Evolutionary conservation across 257 asterid species (phyloP).

Genomic region (Datura wrightii): DNA sequence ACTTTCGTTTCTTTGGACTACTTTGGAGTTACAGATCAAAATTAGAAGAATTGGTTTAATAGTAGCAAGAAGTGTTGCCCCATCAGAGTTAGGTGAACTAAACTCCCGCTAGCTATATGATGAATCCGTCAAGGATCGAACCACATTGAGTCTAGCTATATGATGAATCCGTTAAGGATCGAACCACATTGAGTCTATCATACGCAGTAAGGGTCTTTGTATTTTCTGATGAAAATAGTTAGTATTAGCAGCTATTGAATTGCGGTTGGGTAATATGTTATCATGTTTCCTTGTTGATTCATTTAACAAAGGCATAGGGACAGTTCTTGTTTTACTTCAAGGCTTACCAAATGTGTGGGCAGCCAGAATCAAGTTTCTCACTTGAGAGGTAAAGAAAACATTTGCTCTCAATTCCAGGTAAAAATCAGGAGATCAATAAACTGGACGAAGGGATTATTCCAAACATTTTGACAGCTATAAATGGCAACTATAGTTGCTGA

Average conservation of each 20-base stretch:
- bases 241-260: background rate
- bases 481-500: constrained; percentile 2
- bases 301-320: background rate
- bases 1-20: no score
- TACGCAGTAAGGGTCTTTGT: background rate
- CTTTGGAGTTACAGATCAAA: background rate
- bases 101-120: background rate
- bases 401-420: constrained; percentile 5
- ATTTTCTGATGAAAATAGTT: background rate
- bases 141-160: background rate
- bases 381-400: background rate
- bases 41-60: background rate
- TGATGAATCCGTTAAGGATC: no score
- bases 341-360: background rate
- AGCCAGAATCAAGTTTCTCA: background rate
- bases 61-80: background rate
- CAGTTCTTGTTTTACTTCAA: background rate
- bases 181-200: background rate
- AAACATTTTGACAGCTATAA: constrained; percentile 12
- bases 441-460: background rate
- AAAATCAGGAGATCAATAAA: background rate
- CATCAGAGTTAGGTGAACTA: background rate
- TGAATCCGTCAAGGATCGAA: background rate
- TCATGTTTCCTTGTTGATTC: background rate
- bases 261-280: background rate